Conservation (phyloP, 2,329 filamentous ascomycete species). For the Didymella segeticola region DNA sequence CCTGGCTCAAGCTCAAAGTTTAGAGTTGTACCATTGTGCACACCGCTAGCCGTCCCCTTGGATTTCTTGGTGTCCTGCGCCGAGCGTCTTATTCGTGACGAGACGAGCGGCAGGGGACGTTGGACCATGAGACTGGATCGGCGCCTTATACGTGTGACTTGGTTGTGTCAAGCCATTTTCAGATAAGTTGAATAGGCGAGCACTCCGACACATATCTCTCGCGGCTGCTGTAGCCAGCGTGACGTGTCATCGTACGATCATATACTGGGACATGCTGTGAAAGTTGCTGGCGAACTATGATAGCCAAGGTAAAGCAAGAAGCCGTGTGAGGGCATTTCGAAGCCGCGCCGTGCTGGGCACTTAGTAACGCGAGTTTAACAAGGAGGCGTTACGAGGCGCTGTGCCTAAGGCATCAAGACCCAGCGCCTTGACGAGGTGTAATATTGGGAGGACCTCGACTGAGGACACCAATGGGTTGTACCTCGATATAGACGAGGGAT, state of each 20-base stretch:
- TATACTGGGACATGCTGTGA: neutral
- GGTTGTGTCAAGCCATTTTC: neutral
- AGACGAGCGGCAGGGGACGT: neutral
- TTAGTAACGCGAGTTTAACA: neutral
- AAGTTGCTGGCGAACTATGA: neutral
- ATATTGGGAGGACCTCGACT: neutral
- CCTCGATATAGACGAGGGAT: neutral
- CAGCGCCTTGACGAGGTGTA: neutral
- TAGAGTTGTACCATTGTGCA: neutral
- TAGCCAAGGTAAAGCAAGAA: neutral
- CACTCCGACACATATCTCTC: neutral
- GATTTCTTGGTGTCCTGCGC: neutral
- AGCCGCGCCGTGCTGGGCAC: neutral
- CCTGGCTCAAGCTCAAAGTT: neutral
- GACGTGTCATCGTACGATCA: constrained; percentile 1
- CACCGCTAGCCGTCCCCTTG: neutral
- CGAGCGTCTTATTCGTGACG: neutral
- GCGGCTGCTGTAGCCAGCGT: neutral
- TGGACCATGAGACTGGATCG: constrained; percentile 4
- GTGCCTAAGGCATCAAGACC: neutral
- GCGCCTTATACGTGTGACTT: neutral
- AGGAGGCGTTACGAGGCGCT: neutral
- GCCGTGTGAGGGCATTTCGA: neutral
- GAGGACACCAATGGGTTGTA: neutral
- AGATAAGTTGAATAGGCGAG: neutral